Conservation (phyloP, 208 protist species). For the Crithidia fasciculata region DNA sequence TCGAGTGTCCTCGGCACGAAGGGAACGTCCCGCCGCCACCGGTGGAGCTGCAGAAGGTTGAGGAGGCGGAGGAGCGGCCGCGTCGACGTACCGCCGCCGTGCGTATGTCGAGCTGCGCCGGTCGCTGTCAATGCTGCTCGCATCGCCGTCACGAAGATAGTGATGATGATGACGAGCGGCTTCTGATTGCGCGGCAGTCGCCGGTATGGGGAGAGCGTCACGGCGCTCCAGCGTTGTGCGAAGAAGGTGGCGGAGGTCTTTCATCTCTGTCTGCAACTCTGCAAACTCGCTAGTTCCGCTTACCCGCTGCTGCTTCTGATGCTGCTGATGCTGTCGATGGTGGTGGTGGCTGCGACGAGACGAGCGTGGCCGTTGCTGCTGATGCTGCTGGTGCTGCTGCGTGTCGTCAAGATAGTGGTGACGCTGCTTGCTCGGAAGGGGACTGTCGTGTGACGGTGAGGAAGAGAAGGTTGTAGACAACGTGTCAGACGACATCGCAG, state of each 20-base stretch:
- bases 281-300: neutral
- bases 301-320: neutral
- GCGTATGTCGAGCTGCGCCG: constrained; percentile 4
- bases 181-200: neutral
- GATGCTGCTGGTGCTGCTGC: neutral
- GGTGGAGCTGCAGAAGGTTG: too few species aligned
- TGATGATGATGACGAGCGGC: neutral
- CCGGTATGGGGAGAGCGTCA: neutral
- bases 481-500: neutral
- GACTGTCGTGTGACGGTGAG: neutral
- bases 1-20: constrained; percentile 4
- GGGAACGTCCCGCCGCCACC: neutral
- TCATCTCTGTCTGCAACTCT: constrained; percentile 8
- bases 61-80: too few species aligned
- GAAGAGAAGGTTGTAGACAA: neutral
- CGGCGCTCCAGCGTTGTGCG: constrained; percentile 1
- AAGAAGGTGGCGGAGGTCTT: constrained; percentile 10
- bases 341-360: too few species aligned
- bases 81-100: constrained; percentile 5
- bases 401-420: too few species aligned
- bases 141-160: neutral
- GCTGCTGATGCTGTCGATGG: neutral
- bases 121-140: neutral
- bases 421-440: too few species aligned
- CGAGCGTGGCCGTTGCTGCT: too few species aligned